Base-by-base conservation (phyloP, 768 basidiomycete species). In the Rhizopogon vinicolor region DNA sequence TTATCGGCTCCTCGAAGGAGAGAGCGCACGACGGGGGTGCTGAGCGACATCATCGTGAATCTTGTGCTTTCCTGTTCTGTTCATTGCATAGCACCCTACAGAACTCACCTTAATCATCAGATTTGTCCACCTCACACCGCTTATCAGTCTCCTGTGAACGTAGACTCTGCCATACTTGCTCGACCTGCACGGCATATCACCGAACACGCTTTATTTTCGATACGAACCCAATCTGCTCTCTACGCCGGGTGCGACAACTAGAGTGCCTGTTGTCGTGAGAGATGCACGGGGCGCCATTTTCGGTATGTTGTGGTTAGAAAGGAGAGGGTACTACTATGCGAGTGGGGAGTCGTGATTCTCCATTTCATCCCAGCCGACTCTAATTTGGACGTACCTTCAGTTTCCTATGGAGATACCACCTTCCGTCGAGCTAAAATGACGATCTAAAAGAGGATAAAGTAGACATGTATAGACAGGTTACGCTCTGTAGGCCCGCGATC, bases 131-230 rank as follows among this genome's bases (percentile, higher is more conserved):
- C 77, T 95, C 1, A 88, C 92, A 0, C 84, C 91, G 0, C 79
- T 94, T 5, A 75, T 82, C 1, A 85, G 87, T 5, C 80, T 95
- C 16, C 78, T 86, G 0, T 74, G 77, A 7, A 72, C 77, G 29
- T 96, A 93, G 93, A 79, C 80, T 0, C 79, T 95, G 0, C 72
- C 93, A 4, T 94, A 95, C 72, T 94, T 91, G 16, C 78, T 97
- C 16, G 96, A 98, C 65, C 94, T 97, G 63, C 90, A 98, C 61
- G 96, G 96, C 0, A 93, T 95, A 43, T 95, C 93, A 10, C 77
- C 98, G 16, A 85, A 87, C 44, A 97, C 96, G 1, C 78, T 98
- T 5, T 98, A 97, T 68, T 63, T 78, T 2, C 79, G 79, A 1
- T 89, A 86, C 52, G 82, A 81, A 50, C 62, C 68, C 4, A 69